These are phyloP conservation scores for Sporothrix luriei DNA, from an alignment of 2,329 filamentous ascomycete species.

Conservation along the genomic window DNA sequence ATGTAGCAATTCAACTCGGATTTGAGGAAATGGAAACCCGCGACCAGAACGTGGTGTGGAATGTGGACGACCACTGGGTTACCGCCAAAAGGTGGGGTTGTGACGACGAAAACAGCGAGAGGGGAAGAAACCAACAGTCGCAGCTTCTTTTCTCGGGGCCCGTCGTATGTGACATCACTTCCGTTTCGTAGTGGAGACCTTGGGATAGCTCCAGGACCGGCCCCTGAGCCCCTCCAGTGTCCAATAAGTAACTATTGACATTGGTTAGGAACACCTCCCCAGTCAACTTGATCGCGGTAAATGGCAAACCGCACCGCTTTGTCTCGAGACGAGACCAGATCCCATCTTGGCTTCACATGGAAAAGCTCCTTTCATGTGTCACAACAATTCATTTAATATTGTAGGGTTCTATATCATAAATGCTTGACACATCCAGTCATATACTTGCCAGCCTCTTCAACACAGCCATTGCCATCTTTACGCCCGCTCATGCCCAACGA, in stretches of 20 bases:
- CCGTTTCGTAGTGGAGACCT: neutral
- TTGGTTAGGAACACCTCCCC: no score
- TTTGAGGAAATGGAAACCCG: neutral
- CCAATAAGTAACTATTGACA: no score
- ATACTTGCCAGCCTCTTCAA: no score
- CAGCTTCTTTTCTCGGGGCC: conserved; percentile 1
- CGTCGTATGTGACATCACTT: conserved; percentile 11
- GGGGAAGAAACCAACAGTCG: neutral
- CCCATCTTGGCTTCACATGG: no score
- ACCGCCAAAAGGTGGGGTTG: conserved; percentile 24
- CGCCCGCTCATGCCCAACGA: neutral
- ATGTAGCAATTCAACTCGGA: neutral
- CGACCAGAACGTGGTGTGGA: conserved; percentile 17
- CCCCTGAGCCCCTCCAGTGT: conserved; percentile 6
- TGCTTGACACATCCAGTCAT: no score
- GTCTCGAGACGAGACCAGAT: no score
- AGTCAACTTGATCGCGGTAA: no score
- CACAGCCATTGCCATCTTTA: no score
- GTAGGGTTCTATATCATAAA: no score
- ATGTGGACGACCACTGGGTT: conserved; percentile 12
- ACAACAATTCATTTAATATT: no score
- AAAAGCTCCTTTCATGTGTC: no score
- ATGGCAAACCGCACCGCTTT: no score
- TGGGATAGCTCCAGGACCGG: neutral
- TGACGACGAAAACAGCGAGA: conserved; percentile 28